Conservation (phyloP, 768 basidiomycete species). For the Mycena metata region DNA sequence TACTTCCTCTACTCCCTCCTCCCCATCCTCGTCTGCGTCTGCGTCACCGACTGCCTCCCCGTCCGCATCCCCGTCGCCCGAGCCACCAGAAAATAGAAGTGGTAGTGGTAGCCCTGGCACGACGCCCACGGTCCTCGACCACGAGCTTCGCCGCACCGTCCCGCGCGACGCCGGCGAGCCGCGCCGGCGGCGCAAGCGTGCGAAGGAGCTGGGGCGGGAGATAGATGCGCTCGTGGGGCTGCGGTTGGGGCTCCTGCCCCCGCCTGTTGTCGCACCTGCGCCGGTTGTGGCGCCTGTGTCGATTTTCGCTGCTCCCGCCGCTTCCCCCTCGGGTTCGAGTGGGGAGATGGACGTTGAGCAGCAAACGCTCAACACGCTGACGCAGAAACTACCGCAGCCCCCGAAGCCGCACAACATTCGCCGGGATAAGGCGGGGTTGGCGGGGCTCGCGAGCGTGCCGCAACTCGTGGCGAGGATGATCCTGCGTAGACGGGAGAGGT, state of each 20-base stretch:
- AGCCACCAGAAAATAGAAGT: too few relatives aligned
- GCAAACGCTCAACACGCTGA: not conserved
- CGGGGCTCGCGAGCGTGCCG: constrained; percentile 29
- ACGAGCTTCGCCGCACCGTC: constrained; percentile 31
- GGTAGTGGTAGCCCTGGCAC: not conserved
- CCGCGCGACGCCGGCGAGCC: constrained; percentile 34
- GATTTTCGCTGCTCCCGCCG: too few relatives aligned
- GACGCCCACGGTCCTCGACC: constrained; percentile 15
- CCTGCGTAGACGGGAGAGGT: constrained; percentile 32
- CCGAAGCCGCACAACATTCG: not conserved
- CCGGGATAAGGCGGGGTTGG: constrained; percentile 32
- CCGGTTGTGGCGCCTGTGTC: too few relatives aligned
- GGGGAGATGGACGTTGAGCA: too few relatives aligned
- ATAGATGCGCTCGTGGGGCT: constrained; percentile 36
- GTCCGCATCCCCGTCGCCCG: constrained; percentile 25
- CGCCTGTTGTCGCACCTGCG: not conserved
- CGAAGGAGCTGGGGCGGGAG: constrained; percentile 35
- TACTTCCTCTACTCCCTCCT: constrained; percentile 14
- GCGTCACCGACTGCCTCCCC: constrained; percentile 28
- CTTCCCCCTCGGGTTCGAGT: too few relatives aligned
- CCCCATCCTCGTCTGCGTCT: not conserved
- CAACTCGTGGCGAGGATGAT: constrained; percentile 38
- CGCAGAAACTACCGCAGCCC: not conserved
- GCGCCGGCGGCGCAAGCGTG: constrained; percentile 33
- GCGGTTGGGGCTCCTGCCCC: constrained; percentile 22